These are phyloP conservation scores for Gossypium davidsonii DNA, from an alignment of 441 rosid genomes.

Conservation along the genomic window DNA sequence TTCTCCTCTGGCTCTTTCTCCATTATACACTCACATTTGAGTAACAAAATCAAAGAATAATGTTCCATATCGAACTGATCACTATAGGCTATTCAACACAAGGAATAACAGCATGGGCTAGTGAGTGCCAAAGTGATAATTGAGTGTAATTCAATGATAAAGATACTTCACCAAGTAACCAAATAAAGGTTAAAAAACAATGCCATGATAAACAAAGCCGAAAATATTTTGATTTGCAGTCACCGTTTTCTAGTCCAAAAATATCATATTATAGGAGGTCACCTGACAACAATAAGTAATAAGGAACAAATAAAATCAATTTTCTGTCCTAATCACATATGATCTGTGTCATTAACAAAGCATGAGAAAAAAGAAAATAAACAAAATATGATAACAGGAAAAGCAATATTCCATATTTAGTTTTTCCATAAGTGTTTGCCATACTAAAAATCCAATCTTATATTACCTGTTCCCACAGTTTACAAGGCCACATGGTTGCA, in stretches of 20 bases:
- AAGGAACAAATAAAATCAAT: neutral
- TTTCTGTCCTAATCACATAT: neutral
- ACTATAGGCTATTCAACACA: neutral
- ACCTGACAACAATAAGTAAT: neutral
- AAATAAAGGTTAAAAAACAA: neutral
- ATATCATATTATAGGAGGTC: neutral
- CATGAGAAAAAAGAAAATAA: neutral
- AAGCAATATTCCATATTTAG: neutral
- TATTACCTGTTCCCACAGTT: conserved; percentile 88
- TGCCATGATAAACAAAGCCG: neutral
- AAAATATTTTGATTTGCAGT: neutral
- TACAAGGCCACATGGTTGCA: conserved; percentile 76
- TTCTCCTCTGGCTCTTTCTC: neutral
- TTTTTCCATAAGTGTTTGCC: neutral
- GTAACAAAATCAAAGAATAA: neutral
- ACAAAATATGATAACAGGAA: neutral
- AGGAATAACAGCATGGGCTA: neutral
- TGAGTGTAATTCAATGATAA: neutral
- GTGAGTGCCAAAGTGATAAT: neutral
- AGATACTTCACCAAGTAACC: neutral
- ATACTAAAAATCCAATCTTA: neutral
- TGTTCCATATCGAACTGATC: neutral
- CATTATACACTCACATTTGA: neutral
- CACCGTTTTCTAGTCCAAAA: too few species aligned
- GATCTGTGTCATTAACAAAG: neutral